A percentile compares a stretch with the other conserved stretches of the same genome.
Conservation (phyloP, 2,329 filamentous ascomycete species). For the Aspergillus tamarii region DNA sequence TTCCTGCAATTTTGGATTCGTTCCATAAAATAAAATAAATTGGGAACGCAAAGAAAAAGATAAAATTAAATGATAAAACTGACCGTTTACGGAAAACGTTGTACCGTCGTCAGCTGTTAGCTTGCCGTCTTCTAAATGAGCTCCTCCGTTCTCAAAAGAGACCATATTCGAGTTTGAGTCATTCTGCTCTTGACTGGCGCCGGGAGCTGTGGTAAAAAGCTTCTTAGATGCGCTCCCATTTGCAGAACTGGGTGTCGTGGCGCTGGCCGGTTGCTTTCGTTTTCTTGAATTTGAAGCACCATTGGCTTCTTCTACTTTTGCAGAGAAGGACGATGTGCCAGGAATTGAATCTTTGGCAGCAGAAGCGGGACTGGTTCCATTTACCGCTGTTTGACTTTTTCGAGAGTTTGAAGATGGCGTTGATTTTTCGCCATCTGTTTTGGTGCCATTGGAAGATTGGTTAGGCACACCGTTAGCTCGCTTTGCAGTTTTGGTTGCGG, state of each 20-base stretch:
- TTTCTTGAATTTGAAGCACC: conserved; percentile 66
- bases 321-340: conserved; percentile 62
- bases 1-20: neutral
- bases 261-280: conserved; percentile 71
- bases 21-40: neutral
- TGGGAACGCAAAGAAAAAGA: conserved; percentile 20
- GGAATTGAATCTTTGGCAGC: conserved; percentile 54
- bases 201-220: conserved; percentile 41
- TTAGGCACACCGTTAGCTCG: conserved; percentile 29
- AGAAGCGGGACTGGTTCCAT: conserved; percentile 31
- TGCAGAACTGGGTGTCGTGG: conserved; percentile 37
- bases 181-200: conserved; percentile 34
- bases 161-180: conserved; percentile 89
- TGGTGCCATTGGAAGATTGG: conserved; percentile 36
- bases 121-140: conserved; percentile 72
- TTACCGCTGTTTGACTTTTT: conserved; percentile 42
- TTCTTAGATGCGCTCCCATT: conserved; percentile 37
- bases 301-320: conserved; percentile 49
- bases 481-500: conserved; percentile 37
- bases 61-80: conserved; percentile 40
- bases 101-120: conserved; percentile 91
- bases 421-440: conserved; percentile 42
- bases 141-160: conserved; percentile 75
- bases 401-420: conserved; percentile 42
- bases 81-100: conserved; percentile 81